Percentiles rank a stretch among this genome's conserved stretches.
These are phyloP conservation scores for Penicillium olsonii DNA, from an alignment of 2,329 filamentous ascomycete genomes.

Conservation along the genomic window DNA sequence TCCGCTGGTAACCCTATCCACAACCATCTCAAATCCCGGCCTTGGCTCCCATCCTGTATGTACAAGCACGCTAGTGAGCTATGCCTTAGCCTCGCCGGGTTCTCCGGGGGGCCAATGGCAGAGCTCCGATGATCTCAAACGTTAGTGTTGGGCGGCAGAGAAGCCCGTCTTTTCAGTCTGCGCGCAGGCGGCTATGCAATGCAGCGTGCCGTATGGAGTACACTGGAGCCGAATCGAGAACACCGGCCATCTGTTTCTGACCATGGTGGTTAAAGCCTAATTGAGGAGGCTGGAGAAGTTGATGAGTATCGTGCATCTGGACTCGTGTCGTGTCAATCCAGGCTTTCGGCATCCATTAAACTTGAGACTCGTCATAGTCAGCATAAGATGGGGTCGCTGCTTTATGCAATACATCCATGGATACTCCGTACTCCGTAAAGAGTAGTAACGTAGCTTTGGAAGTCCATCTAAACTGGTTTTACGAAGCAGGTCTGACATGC, in stretches of 20 bases:
- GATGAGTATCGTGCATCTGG: slow-evolving; percentile 1
- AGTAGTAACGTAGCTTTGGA: neutral
- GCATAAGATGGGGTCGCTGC: neutral
- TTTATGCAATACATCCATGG: too few relatives aligned
- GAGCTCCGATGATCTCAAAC: neutral
- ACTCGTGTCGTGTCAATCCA: neutral
- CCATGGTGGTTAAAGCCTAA: slow-evolving; percentile 7
- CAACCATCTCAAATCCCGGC: slow-evolving; percentile 9
- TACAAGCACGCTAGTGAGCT: neutral
- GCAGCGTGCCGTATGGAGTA: slow-evolving; percentile 24
- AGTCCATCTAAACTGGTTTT: neutral
- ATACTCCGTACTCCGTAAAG: too few relatives aligned
- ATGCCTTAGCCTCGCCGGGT: neutral
- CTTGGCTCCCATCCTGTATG: slow-evolving; percentile 2
- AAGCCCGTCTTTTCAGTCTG: slow-evolving; percentile 17
- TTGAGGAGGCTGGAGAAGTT: neutral
- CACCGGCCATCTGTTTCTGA: slow-evolving; percentile 15
- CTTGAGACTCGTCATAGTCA: neutral
- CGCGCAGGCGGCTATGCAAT: slow-evolving; percentile 26
- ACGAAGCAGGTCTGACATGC: neutral
- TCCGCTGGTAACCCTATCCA: neutral
- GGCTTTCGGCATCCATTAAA: neutral
- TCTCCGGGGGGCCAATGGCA: slow-evolving; percentile 12
- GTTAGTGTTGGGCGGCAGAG: neutral
- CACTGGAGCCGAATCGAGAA: slow-evolving; percentile 18